Base-by-base conservation (phyloP, 805 yeast genomes). In the Dipodascus geniculatus region DNA sequence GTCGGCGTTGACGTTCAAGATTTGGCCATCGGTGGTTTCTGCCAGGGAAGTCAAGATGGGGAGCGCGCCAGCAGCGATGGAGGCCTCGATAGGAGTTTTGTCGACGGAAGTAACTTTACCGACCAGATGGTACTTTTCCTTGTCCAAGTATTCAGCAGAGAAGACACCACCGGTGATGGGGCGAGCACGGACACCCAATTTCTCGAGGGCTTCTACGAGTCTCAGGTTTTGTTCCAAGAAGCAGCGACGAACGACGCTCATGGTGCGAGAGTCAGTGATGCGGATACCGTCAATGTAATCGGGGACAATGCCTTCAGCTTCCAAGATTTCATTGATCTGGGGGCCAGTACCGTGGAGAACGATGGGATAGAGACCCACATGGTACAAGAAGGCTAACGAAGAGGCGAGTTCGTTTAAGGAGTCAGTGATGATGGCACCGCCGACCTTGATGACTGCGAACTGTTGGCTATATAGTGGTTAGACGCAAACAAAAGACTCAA, bases 321-420 rank as follows among this genome's bases (percentile, higher is more conserved):
- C 99, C 56, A 93, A 77, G 61, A 89, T 80, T 64, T 86, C 95
- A 68, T 93, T 93, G 72, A 93, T 93, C 72, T 93, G 99, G 3
- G 99, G 99, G 19, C 99, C 99, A 1, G 99, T 93, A 24, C 99
- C 99, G 67, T 93, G 99, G 55, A 93, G 77, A 8, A 93, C 96
- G 57, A 93, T 89, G 23, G 99, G 99, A 64, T 89, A 93, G 56
- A 93, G 78, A 11, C 99, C 99, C 51, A 93, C 96, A 66, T 93
- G 99, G 74, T 93, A 93, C 60, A 93, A 74, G 70, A 93, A 93
- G 2, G 98, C 97, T 58, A 93, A 75, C 65, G 97, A 90, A 0
- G 96, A 87, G 0, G 99, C 99, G 61, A 93, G 74, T 71, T 91
- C 96, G 8, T 89, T 85, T 58, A 93, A 73, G 63, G 91, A 93